Base-by-base conservation (phyloP, 768 basidiomycete genomes). In the Tremella fuciformis region DNA sequence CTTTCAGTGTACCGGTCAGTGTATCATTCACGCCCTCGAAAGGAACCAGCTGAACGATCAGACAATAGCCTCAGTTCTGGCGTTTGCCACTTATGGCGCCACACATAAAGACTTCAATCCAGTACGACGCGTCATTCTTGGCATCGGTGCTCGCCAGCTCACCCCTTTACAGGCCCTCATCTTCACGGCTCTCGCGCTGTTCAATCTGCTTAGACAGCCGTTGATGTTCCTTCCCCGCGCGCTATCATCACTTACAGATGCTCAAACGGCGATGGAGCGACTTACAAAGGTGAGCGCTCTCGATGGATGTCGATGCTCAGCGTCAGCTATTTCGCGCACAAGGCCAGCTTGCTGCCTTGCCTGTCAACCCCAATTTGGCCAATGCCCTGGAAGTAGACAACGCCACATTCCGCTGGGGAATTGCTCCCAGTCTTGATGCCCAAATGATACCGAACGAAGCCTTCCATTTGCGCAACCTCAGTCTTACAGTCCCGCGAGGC, bases 321-420 rank as follows among this genome's bases (percentile, higher is more conserved):
- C 8, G 13, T 21, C 16, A 70, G 62, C 63, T 86, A 1, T 86
- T 85, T 67, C 74, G 81, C 37, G 85, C 87, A 0, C 83, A 86
- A 66, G 72, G 80, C 57, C 34, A 78, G 77, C 18, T 77, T 78
- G 1, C 69, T 80, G 2, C 73, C 84, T 18, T 52, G 48, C 53
- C 62, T 11, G 78, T 86, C 41, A 80, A 86, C 62, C 75, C 75
- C 13, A 55, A 73, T 13, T 80, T 83, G 55, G 75, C 80, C 50
- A 71, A 75, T 40, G 86, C 84, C 2, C 65, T 88, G 11, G 66
- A 79, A 0, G 82, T 83, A 3, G 67, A 78, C n/a, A 76, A 83
- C 53, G 85, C 82, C 15, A 81, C 82, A 0, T 88, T 88, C 65
- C 80, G 83, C 68, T 88, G 87, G 87, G 85, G 85, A 8, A 8